Percentiles rank a stretch among this genome's conserved stretches.
phyloP scores from a whole-genome alignment of 768 basidiomycete genomes.

The Rubroboletus satanas region DNA sequence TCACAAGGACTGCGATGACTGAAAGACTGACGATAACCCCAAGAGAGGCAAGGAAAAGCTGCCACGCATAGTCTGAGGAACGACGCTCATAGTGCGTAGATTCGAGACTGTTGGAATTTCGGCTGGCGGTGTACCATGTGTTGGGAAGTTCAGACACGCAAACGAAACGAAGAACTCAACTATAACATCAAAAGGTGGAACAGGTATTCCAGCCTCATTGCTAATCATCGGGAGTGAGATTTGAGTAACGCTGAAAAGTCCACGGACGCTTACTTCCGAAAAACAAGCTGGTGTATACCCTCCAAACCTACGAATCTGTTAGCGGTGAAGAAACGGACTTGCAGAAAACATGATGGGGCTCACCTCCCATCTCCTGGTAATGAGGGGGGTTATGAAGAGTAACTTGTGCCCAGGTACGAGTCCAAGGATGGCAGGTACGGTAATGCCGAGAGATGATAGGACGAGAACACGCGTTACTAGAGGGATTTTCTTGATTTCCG shows the following conservation, averaged over 20 bases:
- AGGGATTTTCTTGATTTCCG: slow-evolving; percentile 77
- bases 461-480: slow-evolving; percentile 74
- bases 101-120: slow-evolving; percentile 64
- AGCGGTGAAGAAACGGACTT: not conserved
- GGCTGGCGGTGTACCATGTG: slow-evolving; percentile 40
- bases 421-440: slow-evolving; percentile 53
- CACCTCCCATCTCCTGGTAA: slow-evolving; percentile 54
- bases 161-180: slow-evolving; percentile 23
- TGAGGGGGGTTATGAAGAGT: slow-evolving; percentile 47
- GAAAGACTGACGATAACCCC: slow-evolving; percentile 55
- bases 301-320: slow-evolving; percentile 55
- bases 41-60: slow-evolving; percentile 51
- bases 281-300: slow-evolving; percentile 71
- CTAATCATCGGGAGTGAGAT: slow-evolving; percentile 14
- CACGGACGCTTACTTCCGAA: slow-evolving; percentile 47
- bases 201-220: slow-evolving; percentile 32
- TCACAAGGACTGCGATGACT: not conserved
- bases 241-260: not conserved
- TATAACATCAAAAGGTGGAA: slow-evolving; percentile 45
- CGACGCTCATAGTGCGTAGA: slow-evolving; percentile 49
- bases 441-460: slow-evolving; percentile 56
- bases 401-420: slow-evolving; percentile 51
- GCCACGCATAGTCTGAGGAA: slow-evolving; percentile 77
- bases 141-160: not conserved
- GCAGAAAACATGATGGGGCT: slow-evolving; percentile 1